phyloP scores from a whole-genome alignment of 1,139 yeast genomes.

The Lodderomyces theae region DNA sequence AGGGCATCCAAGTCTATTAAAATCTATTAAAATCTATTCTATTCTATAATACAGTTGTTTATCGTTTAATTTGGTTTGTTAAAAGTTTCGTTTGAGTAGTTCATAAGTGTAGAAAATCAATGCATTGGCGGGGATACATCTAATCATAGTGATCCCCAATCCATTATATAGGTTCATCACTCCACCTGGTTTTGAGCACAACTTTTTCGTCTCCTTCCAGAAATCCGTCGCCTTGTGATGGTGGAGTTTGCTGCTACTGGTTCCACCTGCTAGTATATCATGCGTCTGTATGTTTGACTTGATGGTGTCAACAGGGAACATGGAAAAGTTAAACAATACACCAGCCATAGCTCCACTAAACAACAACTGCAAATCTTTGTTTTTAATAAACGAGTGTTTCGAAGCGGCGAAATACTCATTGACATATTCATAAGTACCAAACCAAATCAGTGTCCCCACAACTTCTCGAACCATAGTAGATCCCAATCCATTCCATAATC shows the following conservation, averaged over 20 bases:
- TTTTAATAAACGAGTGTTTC: slow-evolving; percentile 19
- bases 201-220: slow-evolving; percentile 29
- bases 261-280: slow-evolving; percentile 21
- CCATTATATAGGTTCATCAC: slow-evolving; percentile 76
- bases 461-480: slow-evolving; percentile 84
- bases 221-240: slow-evolving; percentile 21
- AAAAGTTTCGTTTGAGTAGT: slow-evolving; percentile 47
- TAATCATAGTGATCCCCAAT: slow-evolving; percentile 71
- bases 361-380: slow-evolving; percentile 54
- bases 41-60: background rate
- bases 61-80: slow-evolving; percentile 1
- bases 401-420: slow-evolving; percentile 34
- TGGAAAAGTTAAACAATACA: slow-evolving; percentile 68
- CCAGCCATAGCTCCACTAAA: slow-evolving; percentile 88
- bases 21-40: background rate
- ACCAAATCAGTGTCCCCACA: slow-evolving; percentile 93
- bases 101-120: slow-evolving; percentile 80
- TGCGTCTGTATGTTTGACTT: slow-evolving; percentile 84
- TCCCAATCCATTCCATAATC: slow-evolving; percentile 78
- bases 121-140: slow-evolving; percentile 91
- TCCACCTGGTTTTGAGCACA: slow-evolving; percentile 48
- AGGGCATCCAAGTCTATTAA: too few species aligned
- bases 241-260: slow-evolving; percentile 10
- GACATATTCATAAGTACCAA: slow-evolving; percentile 76
- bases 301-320: slow-evolving; percentile 89